Percentiles rank a stretch among this genome's conserved stretches.
phyloP scores from a whole-genome alignment of 805 yeast species.

The Nematodospora valgi region DNA sequence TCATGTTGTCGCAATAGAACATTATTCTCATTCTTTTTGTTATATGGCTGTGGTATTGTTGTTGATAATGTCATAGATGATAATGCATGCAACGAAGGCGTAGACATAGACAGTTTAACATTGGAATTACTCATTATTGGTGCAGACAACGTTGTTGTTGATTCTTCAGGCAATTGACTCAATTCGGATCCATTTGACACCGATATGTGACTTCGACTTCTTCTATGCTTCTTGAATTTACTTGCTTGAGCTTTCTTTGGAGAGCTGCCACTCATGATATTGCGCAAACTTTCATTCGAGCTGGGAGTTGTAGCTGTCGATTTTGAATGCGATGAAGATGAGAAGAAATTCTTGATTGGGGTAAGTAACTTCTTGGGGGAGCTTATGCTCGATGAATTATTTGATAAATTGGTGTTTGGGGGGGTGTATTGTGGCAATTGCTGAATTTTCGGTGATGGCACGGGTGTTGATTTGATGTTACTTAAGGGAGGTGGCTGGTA shows the following conservation, averaged over 20 bases:
- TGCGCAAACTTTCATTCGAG: conserved; percentile 4
- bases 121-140: not conserved
- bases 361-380: conserved; percentile 38
- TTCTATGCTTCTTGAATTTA: conserved; percentile 2
- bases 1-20: no score
- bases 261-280: not conserved
- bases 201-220: conserved; percentile 2
- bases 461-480: conserved; percentile 15
- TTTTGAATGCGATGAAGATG: conserved; percentile 9
- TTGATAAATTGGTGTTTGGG: conserved; percentile 11
- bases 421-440: conserved; percentile 18
- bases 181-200: not conserved
- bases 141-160: not conserved
- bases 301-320: not conserved
- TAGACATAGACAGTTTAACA: not conserved
- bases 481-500: not conserved
- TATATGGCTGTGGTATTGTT: no score
- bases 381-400: conserved; percentile 9
- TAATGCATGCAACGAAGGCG: conserved; percentile 1
- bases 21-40: no score
- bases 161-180: not conserved
- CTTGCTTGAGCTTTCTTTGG: conserved; percentile 5
- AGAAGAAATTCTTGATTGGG: conserved; percentile 34
- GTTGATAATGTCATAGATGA: not conserved
- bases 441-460: conserved; percentile 18